phyloP scores from a whole-genome alignment of 805 yeast species.

The Huiozyma naganishii region DNA sequence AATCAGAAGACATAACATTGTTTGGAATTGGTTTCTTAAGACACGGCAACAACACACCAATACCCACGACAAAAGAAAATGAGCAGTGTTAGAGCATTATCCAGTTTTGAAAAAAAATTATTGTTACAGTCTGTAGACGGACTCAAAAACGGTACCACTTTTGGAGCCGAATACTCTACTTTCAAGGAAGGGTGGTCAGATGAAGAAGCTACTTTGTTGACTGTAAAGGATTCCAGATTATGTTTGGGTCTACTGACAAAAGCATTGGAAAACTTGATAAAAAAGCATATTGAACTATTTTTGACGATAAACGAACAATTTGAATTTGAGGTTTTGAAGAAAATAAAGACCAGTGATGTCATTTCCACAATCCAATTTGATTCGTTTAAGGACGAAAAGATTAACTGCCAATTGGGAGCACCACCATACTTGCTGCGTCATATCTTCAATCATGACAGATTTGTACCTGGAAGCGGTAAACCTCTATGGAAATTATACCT shows the following conservation, averaged over 20 bases:
- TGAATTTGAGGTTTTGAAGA: slow-evolving; percentile 14
- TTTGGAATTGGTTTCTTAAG: no score
- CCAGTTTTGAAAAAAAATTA: slow-evolving; percentile 18
- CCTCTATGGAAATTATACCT: slow-evolving; percentile 23
- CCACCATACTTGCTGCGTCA: slow-evolving; percentile 22
- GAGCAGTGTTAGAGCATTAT: slow-evolving; percentile 17
- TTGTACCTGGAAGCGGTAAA: slow-evolving; percentile 9
- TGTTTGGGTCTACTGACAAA: slow-evolving; percentile 9
- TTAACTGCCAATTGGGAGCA: slow-evolving; percentile 20
- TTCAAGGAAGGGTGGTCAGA: slow-evolving; percentile 8
- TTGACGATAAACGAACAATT: slow-evolving; percentile 16
- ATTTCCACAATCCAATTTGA: slow-evolving; percentile 18
- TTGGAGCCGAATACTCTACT: slow-evolving; percentile 15
- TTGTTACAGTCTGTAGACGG: slow-evolving; percentile 15
- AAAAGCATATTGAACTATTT: slow-evolving; percentile 16
- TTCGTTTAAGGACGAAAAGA: slow-evolving; percentile 15
- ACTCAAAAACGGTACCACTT: slow-evolving; percentile 20
- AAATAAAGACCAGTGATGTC: slow-evolving; percentile 14
- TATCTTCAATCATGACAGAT: slow-evolving; percentile 17
- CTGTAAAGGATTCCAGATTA: slow-evolving; percentile 13
- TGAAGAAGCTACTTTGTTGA: slow-evolving; percentile 20
- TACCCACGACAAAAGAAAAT: slow-evolving; percentile 3
- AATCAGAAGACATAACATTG: no score
- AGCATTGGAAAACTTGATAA: slow-evolving; percentile 15
- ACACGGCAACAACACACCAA: no score